A percentile compares a stretch with the other conserved stretches of the same genome.
phyloP scores from a whole-genome alignment of 371 early-diverging fungal species.

The Mucor plumbeus region DNA sequence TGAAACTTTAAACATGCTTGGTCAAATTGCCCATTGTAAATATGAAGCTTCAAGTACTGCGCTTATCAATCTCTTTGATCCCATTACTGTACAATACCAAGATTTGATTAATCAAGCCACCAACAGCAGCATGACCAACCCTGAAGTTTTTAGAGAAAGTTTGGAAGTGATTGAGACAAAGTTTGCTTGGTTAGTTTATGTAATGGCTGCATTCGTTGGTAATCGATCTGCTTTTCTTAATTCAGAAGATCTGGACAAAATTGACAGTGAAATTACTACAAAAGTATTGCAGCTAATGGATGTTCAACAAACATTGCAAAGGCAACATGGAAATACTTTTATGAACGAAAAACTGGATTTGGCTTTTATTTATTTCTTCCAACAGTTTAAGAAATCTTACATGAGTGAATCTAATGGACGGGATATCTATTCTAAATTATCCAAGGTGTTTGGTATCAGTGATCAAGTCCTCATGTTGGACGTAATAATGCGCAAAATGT shows the following conservation, averaged over 20 bases:
- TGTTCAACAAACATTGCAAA: slow-evolving; percentile 52
- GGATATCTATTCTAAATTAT: slow-evolving; percentile 60
- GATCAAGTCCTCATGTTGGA: slow-evolving; percentile 67
- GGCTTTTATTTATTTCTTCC: slow-evolving; percentile 81
- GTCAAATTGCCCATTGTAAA: slow-evolving; percentile 75
- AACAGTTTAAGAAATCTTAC: slow-evolving; percentile 78
- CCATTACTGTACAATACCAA: slow-evolving; percentile 72
- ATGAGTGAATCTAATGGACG: slow-evolving; percentile 56
- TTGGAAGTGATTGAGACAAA: slow-evolving; percentile 66
- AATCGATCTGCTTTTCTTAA: slow-evolving; percentile 68
- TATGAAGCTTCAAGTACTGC: slow-evolving; percentile 69
- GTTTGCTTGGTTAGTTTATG: slow-evolving; percentile 85
- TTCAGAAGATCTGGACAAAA: slow-evolving; percentile 65
- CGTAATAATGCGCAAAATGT: slow-evolving; percentile 75
- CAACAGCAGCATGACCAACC: slow-evolving; percentile 13
- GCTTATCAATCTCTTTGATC: slow-evolving; percentile 66
- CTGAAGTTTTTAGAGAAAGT: slow-evolving; percentile 49
- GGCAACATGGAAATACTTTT: slow-evolving; percentile 45
- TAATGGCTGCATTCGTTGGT: slow-evolving; percentile 72
- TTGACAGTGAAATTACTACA: slow-evolving; percentile 69
- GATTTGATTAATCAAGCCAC: slow-evolving; percentile 27
- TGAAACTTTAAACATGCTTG: slow-evolving; percentile 74
- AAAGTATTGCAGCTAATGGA: slow-evolving; percentile 65
- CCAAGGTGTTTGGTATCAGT: slow-evolving; percentile 59
- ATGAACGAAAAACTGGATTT: slow-evolving; percentile 69